Base-by-base conservation (phyloP, 2,329 filamentous ascomycete species). In the Fusarium sp. region DNA sequence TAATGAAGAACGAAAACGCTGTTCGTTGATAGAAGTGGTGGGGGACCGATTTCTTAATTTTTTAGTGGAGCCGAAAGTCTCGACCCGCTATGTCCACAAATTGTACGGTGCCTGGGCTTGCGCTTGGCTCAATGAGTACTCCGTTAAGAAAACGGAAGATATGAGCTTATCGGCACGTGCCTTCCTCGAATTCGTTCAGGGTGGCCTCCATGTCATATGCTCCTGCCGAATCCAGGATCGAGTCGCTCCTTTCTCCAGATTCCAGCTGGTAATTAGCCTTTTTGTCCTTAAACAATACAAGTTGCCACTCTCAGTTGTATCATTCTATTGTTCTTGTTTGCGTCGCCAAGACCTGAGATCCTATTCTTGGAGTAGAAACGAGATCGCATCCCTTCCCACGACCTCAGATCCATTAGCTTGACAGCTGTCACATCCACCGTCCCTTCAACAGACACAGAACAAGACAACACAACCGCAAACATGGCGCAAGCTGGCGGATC, bases 401-500 rank as follows among this genome's bases (percentile, higher is more conserved):
- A 61, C 50, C 41, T 62, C 58, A 33, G 51, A 67, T 67, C 47
- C 26, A 44, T 50, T 54, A 62, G 68, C 62, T 61, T 72, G 65
- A 71, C 69, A 74, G 60, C 69, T 74, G 69, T 72, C 69, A 67
- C 54, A 65, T 70, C 48, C 59, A 53, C 53, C 47, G 44, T 72
- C 58, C 54, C 56, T 48, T 61, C 51, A 45, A 45, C 52, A 62
- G 33, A 58, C 54, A 45, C 51, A 35, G 41, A 65, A 56, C 64
- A 60, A 67, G 51, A 65, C 62, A 52, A 67, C 52, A 65, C 54
- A 65, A 70, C 70, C 61, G 65, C 69, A 73, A 88, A 79, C 79
- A 97, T 97, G 94, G 92, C 94, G 81, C 89, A 93, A 83, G 81
- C 84, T 67, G 90, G 90, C 77, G 92, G 92, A 81, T 93, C 92